Base-by-base conservation (phyloP, 2,329 filamentous ascomycete genomes). In the Fusarium irregulare region DNA sequence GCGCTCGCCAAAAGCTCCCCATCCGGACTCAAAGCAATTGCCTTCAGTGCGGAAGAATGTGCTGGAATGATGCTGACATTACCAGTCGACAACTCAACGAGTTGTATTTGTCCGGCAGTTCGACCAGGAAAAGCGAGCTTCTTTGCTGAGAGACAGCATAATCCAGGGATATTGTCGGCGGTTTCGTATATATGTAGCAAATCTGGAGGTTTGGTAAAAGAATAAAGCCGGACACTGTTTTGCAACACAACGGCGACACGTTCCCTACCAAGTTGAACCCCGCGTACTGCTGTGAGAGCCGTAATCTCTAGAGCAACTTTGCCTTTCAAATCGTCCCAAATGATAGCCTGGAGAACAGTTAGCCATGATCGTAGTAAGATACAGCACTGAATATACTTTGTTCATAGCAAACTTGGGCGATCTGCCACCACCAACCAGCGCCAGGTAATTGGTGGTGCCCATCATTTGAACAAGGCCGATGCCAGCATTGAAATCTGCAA, bases 21-120 rank as follows among this genome's bases (percentile, higher is more conserved):
- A 76, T 97, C 92, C 0, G 86, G 86, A 72, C 93, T 97, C 37
- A 99, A 83, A 13, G 91, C 88, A 70, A 99, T 85, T 44, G 94
- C 93, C 64, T 92, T 88, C 20, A 99, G 83, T 0, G 92, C 85
- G 1, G 92, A 91, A 7, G 91, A 90, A 78, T 99, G 96, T 5
- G 95, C 96, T 2, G 94, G 93, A 63, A 98, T 93, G 78, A 99
- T 97, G 81, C 92, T 97, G 70, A 98, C 93, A 74, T 93, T 95
- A 51, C 90, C 90, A 0, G 90, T 93, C 20, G 85, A 84, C 13
- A 97, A 81, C 73, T 97, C 90, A 54, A 97, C 91, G 2, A 98
- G 83, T 78, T 98, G 94, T 28, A 98, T 91, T 76, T 99, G 96
- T 14, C 96, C 96, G 0, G 89, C 82, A 1, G 92, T 94, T 55